Conservation (phyloP, 805 yeast genomes). For the Candida berthetii region DNA sequence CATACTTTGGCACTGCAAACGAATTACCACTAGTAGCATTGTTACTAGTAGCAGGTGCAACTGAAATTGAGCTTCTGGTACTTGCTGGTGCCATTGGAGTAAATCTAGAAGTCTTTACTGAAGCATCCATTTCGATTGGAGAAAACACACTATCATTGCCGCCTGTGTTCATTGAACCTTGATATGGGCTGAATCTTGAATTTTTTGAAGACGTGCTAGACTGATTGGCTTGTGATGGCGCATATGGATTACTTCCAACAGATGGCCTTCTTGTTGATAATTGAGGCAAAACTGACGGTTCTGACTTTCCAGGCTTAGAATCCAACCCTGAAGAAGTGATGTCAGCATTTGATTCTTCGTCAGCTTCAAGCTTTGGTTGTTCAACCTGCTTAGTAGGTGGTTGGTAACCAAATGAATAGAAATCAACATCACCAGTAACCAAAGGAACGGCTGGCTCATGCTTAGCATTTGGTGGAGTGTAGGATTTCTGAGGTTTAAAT, state of each 20-base stretch:
- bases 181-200: slow-evolving; percentile 3
- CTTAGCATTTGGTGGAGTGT: slow-evolving; percentile 1
- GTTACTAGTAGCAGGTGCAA: not conserved
- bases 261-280: not conserved
- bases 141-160: not conserved
- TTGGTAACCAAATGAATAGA: slow-evolving; percentile 7
- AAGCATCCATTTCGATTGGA: not conserved
- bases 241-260: slow-evolving; percentile 1
- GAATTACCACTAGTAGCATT: not conserved
- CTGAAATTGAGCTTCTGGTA: not conserved
- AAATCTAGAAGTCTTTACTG: slow-evolving; percentile 5
- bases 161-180: not conserved
- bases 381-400: not conserved
- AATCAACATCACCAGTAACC: slow-evolving; percentile 12
- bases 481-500: slow-evolving; percentile 3
- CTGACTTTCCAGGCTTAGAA: no score
- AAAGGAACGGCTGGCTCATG: slow-evolving; percentile 4
- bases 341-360: not conserved
- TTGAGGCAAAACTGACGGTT: not conserved
- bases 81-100: slow-evolving; percentile 4
- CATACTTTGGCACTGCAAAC: slow-evolving; percentile 7
- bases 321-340: not conserved
- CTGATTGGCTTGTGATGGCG: slow-evolving; percentile 1
- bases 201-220: not conserved
- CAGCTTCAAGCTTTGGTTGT: not conserved